Evolutionary conservation across 2,329 filamentous ascomycete genomes (phyloP).

Genomic region (Orbilia brochopaga): DNA sequence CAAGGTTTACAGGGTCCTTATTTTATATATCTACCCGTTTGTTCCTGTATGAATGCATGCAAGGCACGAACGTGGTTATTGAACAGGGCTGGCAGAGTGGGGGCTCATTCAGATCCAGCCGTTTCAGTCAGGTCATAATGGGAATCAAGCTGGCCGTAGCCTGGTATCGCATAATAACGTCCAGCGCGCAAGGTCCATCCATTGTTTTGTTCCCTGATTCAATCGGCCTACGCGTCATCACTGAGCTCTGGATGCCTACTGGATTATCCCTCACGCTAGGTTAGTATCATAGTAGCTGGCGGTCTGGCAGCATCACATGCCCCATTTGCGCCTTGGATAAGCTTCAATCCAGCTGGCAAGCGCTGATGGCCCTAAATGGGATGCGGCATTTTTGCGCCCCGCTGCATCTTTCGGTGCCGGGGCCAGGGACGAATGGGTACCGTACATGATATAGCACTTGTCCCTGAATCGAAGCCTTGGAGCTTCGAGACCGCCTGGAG

Average conservation of each 20-base stretch:
- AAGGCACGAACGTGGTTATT: neutral
- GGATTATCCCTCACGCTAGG: conserved; percentile 28
- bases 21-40: too few species aligned
- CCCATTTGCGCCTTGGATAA: neutral
- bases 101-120: neutral
- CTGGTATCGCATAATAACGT: too few species aligned
- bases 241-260: conserved; percentile 16
- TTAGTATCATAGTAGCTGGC: neutral
- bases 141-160: too few species aligned
- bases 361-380: conserved; percentile 4
- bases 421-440: too few species aligned
- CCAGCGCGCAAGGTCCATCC: too few species aligned
- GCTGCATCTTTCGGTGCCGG: conserved; percentile 6
- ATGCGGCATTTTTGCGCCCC: conserved; percentile 47
- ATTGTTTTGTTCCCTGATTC: too few species aligned
- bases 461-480: conserved; percentile 28
- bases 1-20: too few species aligned
- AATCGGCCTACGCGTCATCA: too few species aligned
- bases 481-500: conserved; percentile 13
- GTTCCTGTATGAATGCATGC: too few species aligned
- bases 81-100: neutral
- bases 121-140: neutral
- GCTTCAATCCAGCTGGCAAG: conserved; percentile 2
- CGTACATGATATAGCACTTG: neutral
- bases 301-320: conserved; percentile 5